Percentiles rank a stretch among this genome's conserved stretches.
phyloP scores from a whole-genome alignment of 2,329 filamentous ascomycete genomes.

The Aspergillus fumigatus region DNA sequence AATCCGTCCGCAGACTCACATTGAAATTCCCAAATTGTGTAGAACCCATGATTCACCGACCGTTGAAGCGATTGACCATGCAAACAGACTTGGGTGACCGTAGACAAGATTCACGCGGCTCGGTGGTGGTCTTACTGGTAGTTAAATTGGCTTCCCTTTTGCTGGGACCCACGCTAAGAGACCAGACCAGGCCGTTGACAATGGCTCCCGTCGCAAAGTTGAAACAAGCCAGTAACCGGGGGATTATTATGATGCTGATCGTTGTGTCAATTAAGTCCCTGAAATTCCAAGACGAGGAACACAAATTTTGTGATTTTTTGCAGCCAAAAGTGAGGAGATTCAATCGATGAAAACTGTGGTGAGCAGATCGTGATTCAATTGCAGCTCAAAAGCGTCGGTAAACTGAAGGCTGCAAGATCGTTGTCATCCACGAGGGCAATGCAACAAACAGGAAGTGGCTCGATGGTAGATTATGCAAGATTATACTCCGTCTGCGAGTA shows the following conservation, averaged over 20 bases:
- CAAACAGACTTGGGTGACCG: background rate
- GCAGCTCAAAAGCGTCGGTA: background rate
- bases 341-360: background rate
- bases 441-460: background rate
- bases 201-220: slow-evolving; percentile 22
- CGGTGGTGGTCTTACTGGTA: slow-evolving; percentile 3
- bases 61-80: slow-evolving; percentile 10
- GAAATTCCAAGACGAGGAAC: background rate
- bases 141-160: slow-evolving; percentile 12
- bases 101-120: slow-evolving; percentile 5
- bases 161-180: slow-evolving; percentile 22
- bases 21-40: slow-evolving; percentile 57
- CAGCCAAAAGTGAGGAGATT: background rate
- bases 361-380: background rate
- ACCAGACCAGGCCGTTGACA: slow-evolving; percentile 13
- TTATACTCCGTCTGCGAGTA: background rate
- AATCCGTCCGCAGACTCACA: slow-evolving; percentile 36
- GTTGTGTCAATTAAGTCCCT: background rate
- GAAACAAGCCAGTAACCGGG: slow-evolving; percentile 3
- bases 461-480: background rate
- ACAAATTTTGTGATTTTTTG: background rate
- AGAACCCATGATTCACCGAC: slow-evolving; percentile 41
- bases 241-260: background rate
- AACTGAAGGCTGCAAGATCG: background rate
- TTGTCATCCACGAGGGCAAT: background rate